Percentiles rank a stretch among this genome's conserved stretches.
Conservation (phyloP, 2,329 filamentous ascomycete species). For the Fusarium nygamai region DNA sequence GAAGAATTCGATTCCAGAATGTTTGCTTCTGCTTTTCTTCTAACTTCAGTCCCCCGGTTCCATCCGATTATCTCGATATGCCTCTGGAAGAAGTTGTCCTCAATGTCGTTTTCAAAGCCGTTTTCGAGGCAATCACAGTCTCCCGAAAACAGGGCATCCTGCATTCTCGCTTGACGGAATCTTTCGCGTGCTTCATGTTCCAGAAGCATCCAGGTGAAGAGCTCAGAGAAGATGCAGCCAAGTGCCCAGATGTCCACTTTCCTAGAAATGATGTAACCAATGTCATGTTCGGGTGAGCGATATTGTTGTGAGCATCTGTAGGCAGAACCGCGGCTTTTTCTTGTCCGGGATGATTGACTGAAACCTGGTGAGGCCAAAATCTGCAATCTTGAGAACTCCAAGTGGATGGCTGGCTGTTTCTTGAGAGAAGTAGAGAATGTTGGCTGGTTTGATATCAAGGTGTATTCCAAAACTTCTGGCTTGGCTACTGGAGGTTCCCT, state of each 20-base stretch:
- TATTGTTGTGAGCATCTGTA: not conserved
- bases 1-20: too few species aligned
- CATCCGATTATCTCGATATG: not conserved
- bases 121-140: not conserved
- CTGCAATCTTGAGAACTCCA: not conserved
- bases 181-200: accelerated
- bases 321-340: accelerated
- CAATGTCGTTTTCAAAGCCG: not conserved
- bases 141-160: not conserved
- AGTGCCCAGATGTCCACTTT: conserved; percentile 2
- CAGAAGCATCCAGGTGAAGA: not conserved
- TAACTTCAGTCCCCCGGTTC: too few species aligned
- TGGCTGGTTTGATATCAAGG: not conserved
- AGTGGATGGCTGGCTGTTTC: not conserved
- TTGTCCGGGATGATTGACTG: not conserved
- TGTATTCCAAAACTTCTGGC: not conserved
- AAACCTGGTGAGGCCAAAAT: not conserved
- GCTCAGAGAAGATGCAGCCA: not conserved
- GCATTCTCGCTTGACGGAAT: accelerated
- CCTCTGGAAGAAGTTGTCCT: not conserved
- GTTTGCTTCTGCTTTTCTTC: not conserved
- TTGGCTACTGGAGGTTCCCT: not conserved
- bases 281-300: not conserved
- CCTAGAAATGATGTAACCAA: accelerated
- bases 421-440: not conserved